Evolutionary conservation across 441 rosid species (phyloP).

Genomic region (Breynia disticha): DNA sequence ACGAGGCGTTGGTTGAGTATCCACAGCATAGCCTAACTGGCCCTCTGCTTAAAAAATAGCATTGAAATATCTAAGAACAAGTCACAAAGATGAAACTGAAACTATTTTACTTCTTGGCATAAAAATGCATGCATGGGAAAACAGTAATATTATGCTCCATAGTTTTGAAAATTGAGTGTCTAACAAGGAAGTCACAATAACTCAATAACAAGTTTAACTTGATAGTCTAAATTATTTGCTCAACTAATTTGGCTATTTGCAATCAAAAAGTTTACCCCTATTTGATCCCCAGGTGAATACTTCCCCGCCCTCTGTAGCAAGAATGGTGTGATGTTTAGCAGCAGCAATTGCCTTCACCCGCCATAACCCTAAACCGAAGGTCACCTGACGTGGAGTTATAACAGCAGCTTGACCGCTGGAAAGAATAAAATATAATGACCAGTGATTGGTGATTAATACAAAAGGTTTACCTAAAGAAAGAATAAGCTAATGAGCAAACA

Average conservation of each 20-base stretch:
- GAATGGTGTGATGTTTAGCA: conserved; percentile 95
- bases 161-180: conserved; percentile 1
- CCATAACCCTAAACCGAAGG: conserved; percentile 73
- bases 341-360: conserved; percentile 92
- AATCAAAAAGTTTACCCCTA: conserved; percentile 51
- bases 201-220: conserved; percentile 2
- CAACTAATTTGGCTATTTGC: background rate
- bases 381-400: conserved; percentile 92
- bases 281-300: conserved; percentile 98
- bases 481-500: conserved; percentile 7
- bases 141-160: background rate
- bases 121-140: conserved; percentile 1
- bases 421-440: conserved; percentile 23
- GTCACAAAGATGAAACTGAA: conserved; percentile 7
- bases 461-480: conserved; percentile 6
- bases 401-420: conserved; percentile 99
- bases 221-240: conserved; percentile 8
- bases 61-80: conserved; percentile 15
- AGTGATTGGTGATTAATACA: conserved; percentile 10
- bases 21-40: conserved; percentile 94
- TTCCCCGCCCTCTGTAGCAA: conserved; percentile 87
- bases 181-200: background rate
- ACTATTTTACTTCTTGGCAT: background rate
- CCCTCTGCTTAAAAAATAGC: conserved; percentile 66
- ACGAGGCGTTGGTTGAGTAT: conserved; percentile 96